These are phyloP conservation scores for Peniophora sp. DNA, from an alignment of 1,284 basidiomycete species.

Conservation along the genomic window DNA sequence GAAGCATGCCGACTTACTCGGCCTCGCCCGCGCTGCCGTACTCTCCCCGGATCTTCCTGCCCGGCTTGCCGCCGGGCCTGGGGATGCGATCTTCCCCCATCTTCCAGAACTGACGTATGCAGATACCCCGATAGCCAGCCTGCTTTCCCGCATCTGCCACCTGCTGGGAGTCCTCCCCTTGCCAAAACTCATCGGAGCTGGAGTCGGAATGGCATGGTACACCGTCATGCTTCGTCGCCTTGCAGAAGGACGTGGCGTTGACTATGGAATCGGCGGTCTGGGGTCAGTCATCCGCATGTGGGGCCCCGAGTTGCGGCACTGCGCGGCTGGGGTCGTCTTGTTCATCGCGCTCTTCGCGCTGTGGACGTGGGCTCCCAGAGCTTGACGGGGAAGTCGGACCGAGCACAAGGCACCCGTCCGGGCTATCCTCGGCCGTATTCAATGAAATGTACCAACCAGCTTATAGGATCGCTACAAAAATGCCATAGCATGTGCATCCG, in stretches of 20 bases:
- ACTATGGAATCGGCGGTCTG: constrained; percentile 27
- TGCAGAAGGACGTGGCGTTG: constrained; percentile 24
- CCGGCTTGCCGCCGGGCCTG: constrained; percentile 7
- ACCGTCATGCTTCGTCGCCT: constrained; percentile 40
- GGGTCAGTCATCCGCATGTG: constrained; percentile 34
- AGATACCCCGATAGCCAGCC: constrained; percentile 3
- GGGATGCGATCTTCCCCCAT: constrained; percentile 1
- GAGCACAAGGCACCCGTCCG: not conserved
- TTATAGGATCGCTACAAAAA: no score
- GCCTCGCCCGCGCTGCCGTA: constrained; percentile 67
- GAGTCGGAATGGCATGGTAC: constrained; percentile 53
- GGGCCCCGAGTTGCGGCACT: constrained; percentile 10
- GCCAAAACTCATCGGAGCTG: constrained; percentile 48
- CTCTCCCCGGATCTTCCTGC: constrained; percentile 50
- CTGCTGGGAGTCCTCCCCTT: constrained; percentile 23
- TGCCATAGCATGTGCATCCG: no score
- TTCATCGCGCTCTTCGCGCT: not conserved
- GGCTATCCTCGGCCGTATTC: not conserved
- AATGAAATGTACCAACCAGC: no score
- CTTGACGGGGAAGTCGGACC: not conserved
- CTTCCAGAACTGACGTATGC: constrained; percentile 6
- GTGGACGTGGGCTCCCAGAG: not conserved
- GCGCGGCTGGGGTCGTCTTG: not conserved
- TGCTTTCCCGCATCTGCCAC: not conserved
- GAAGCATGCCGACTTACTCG: constrained; percentile 64